Evolutionary conservation across 306 rosid species (phyloP), one percentile per base, ranked within the genome.

Genomic region (Fragaria vesca): DNA sequence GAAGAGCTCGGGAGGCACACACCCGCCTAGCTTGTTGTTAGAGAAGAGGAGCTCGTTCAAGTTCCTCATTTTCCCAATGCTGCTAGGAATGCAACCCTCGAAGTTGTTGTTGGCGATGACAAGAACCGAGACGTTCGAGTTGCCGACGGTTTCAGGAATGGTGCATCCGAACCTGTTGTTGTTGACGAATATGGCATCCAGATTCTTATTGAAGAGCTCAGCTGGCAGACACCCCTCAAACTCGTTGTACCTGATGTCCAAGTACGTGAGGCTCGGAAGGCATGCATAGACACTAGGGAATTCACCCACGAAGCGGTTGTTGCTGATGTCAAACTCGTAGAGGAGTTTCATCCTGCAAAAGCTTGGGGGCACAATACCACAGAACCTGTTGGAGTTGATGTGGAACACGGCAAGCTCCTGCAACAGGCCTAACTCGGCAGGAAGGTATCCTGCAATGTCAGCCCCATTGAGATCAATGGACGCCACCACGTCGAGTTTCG

Each of bases 141-240:
- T 61, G 0, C 97, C 96, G 0, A 92, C 1, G n/a, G 58, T 92
- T 0, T 87, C 86, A 4, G 97, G 96, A n/a, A 92, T 86, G 17
- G 77, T 78, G 42, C 88, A 86, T 5, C 80, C 65, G 76, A 92
- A 92, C 6, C 96, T 74, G 26, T 92, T 92, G 65, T 90, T 65
- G 81, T 92, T 92, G 72, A 92, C 6, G 51, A 92, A 86, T 32
- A 92, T 32, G 4, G 91, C 97, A 28, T 92, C 97, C 24, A 82
- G 15, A 21, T 77, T 66, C 79, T 26, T 77, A 26, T 77, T 67
- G 62, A 82, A 82, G 48, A 82, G 79, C 55, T 57, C 67, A 1
- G 71, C 12, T 9, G 85, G 85, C 63, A 82, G 50, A 43, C 17
- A 16, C 13, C 85, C 85, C 40, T 82, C 85, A 0, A 82, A 82